These are phyloP conservation scores for Ogataea henricii DNA, from an alignment of 805 yeast genomes.

Conservation along the genomic window DNA sequence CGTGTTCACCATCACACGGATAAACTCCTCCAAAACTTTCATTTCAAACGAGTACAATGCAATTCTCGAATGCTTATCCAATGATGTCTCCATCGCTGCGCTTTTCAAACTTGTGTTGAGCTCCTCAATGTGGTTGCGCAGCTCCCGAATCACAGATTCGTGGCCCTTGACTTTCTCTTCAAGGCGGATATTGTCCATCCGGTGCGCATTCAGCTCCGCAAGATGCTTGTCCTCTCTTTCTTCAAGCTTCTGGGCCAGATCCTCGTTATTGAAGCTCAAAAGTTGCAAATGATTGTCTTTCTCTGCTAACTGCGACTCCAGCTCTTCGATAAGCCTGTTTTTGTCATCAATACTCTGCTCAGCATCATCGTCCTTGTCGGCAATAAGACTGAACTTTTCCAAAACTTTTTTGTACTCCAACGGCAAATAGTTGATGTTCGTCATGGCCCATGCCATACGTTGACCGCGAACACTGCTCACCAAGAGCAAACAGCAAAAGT, in stretches of 20 bases:
- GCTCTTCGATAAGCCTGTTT: constrained; percentile 12
- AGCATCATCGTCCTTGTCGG: constrained; percentile 19
- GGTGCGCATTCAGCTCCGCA: constrained; percentile 10
- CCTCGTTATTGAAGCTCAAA: constrained; percentile 11
- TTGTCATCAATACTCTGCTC: constrained; percentile 15
- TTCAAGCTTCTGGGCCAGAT: constrained; percentile 6
- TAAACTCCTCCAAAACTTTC: constrained; percentile 16
- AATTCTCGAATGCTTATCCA: constrained; percentile 23
- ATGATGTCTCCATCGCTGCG: constrained; percentile 22
- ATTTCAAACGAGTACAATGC: constrained; percentile 21
- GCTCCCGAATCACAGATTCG: constrained; percentile 11
- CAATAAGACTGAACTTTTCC: constrained; percentile 25
- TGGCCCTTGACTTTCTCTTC: constrained; percentile 12
- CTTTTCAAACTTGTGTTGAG: constrained; percentile 15
- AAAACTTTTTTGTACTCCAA: constrained; percentile 21
- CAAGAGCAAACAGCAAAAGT: constrained; percentile 27
- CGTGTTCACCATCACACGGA: constrained; percentile 18
- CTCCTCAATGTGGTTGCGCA: constrained; percentile 12
- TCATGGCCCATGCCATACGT: constrained; percentile 32
- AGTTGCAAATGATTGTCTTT: constrained; percentile 13
- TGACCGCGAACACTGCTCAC: constrained; percentile 28
- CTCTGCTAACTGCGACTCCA: constrained; percentile 11
- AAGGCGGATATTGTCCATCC: constrained; percentile 7
- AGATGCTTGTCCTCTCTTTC: constrained; percentile 10
- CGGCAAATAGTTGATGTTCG: constrained; percentile 29